These are phyloP conservation scores for Aurifilum marmelostoma DNA, from an alignment of 2,329 filamentous ascomycete species.

Conservation along the genomic window DNA sequence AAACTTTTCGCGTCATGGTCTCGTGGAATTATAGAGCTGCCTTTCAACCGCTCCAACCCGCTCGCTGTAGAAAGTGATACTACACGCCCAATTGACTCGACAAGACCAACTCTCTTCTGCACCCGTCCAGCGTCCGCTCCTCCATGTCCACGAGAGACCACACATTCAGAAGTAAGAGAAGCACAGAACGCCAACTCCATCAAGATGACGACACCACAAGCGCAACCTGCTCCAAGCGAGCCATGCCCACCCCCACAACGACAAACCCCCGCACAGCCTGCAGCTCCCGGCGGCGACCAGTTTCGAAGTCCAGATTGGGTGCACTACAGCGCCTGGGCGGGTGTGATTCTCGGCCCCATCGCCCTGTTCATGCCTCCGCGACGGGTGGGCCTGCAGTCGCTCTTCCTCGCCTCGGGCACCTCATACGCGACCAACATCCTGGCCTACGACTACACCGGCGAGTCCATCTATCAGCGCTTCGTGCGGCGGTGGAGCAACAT, in stretches of 20 bases:
- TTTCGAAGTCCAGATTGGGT: slow-evolving; percentile 39
- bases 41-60: not conserved
- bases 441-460: slow-evolving; percentile 59
- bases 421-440: slow-evolving; percentile 60
- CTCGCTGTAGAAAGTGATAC: not conserved
- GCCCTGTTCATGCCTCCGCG: slow-evolving; percentile 57
- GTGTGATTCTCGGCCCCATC: slow-evolving; percentile 51
- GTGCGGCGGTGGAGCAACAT: slow-evolving; percentile 47
- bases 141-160: not conserved
- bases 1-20: slow-evolving; percentile 13
- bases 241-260: slow-evolving; percentile 3
- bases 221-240: slow-evolving; percentile 16
- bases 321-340: slow-evolving; percentile 53
- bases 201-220: slow-evolving; percentile 26
- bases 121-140: not conserved
- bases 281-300: not conserved
- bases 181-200: not conserved
- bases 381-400: slow-evolving; percentile 53
- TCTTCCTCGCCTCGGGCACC: slow-evolving; percentile 53
- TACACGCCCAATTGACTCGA: not conserved
- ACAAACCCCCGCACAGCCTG: not conserved
- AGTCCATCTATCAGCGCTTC: slow-evolving; percentile 54
- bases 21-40: not conserved
- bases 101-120: not conserved
- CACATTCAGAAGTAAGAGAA: not conserved